These are phyloP conservation scores for Phytophthora foliorum DNA, from an alignment of 352 stramenopile species.

Conservation along the genomic window DNA sequence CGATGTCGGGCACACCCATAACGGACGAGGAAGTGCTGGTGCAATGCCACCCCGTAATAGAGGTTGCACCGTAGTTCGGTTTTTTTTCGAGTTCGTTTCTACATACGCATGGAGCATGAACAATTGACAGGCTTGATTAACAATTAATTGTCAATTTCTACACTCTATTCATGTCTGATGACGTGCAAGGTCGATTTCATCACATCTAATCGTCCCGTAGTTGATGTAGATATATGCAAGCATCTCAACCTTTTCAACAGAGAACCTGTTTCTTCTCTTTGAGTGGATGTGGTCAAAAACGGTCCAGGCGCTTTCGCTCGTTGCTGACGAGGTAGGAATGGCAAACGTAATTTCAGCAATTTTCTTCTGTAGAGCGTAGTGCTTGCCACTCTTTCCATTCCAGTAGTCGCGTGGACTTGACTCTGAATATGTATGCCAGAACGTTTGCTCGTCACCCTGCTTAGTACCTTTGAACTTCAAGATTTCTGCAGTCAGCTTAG, in stretches of 20 bases:
- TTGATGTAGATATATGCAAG: conserved; percentile 24
- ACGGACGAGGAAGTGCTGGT: too few relatives aligned
- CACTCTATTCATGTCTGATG: conserved; percentile 12
- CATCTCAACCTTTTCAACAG: conserved; percentile 16
- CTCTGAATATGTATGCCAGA: too few relatives aligned
- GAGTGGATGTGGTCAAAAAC: conserved; percentile 25
- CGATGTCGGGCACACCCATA: too few relatives aligned
- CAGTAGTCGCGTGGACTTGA: conserved; percentile 4
- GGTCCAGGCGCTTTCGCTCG: conserved; percentile 12
- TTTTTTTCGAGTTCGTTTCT: too few relatives aligned
- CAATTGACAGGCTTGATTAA: neutral
- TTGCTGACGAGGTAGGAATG: conserved; percentile 12
- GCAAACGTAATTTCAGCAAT: conserved; percentile 12
- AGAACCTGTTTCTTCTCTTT: conserved; percentile 17
- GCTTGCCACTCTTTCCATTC: neutral
- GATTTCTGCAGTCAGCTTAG: too few relatives aligned
- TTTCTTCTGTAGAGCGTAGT: conserved; percentile 12
- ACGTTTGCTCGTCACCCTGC: too few relatives aligned
- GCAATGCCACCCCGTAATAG: too few relatives aligned
- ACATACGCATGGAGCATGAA: too few relatives aligned
- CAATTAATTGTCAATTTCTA: neutral
- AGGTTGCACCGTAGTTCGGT: too few relatives aligned
- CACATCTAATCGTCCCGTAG: conserved; percentile 6
- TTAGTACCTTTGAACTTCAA: too few relatives aligned
- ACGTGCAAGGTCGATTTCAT: conserved; percentile 12